Evolutionary conservation across 208 protist species (phyloP), one percentile per base, ranked within the genome.

Genomic region (Trypanosoma caninum): DNA sequence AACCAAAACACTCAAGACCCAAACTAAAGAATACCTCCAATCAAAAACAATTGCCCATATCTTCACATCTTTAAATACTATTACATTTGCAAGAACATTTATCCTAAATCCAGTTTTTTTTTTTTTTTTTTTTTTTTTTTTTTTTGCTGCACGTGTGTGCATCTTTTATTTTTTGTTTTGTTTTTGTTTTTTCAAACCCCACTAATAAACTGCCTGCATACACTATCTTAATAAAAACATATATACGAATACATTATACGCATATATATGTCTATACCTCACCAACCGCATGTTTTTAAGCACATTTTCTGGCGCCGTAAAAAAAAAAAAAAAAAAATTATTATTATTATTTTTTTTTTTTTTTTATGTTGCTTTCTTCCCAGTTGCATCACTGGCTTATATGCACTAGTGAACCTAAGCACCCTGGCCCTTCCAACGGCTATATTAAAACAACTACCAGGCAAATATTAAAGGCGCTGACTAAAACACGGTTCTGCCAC

Each of bases 261-360:
- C 13, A n/a, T n/a, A n/a, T n/a, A n/a, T n/a, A n/a, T n/a, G n/a
- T n/a, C n/a, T n/a, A n/a, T n/a, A n/a, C n/a, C n/a, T n/a, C n/a
- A n/a, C n/a, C n/a, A n/a, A n/a, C n/a, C n/a, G n/a, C n/a, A n/a
- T n/a, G n/a, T n/a, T n/a, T n/a, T n/a, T 9, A 18, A 2, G 6
- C 31, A 2, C 46, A 18, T 52, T 31, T 52, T 28, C 27, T 52
- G n/a, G n/a, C 16, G 25, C 2, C 44, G 50, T 55, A 77, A 28
- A 63, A 33, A 46, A 40, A 33, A 53, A 54, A 46, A 35, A 25
- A 40, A 52, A 60, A 59, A 61, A 53, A 65, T 14, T 20, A 65
- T 22, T 10, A 47, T 46, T 38, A 63, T 41, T 37, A 3, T 23
- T 7, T n/a, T 34, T 62, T 62, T 51, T 22, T 45, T 53, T n/a